Conservation (phyloP, 129 eudicot species). For the Rutidosis leptorrhynchoides region DNA sequence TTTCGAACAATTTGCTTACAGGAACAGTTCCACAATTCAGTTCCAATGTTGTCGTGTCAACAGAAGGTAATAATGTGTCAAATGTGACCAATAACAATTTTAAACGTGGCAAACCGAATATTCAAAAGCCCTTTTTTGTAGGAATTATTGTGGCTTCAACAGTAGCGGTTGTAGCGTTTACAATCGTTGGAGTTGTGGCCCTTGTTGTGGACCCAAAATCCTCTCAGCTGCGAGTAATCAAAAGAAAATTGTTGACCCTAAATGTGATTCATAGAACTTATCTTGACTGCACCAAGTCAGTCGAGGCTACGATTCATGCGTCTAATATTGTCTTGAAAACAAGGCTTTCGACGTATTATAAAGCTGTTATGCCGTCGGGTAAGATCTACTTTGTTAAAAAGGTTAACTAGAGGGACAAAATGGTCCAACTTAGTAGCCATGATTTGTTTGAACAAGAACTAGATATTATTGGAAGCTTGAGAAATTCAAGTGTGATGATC, state of each 20-base stretch:
- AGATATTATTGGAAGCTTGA: slow-evolving; percentile 56
- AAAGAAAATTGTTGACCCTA: slow-evolving; percentile 46
- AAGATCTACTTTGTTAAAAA: slow-evolving; percentile 60
- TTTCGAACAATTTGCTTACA: slow-evolving; percentile 58
- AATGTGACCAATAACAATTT: slow-evolving; percentile 5
- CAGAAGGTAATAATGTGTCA: slow-evolving; percentile 41
- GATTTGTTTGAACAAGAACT: slow-evolving; percentile 66
- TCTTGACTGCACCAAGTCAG: slow-evolving; percentile 54
- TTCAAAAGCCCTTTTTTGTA: slow-evolving; percentile 19
- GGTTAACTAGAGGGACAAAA: slow-evolving; percentile 62
- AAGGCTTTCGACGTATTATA: slow-evolving; percentile 65
- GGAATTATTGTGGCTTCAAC: slow-evolving; percentile 42
- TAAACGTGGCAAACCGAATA: neutral
- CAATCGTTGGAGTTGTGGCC: slow-evolving; percentile 32
- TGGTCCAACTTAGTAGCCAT: slow-evolving; percentile 62
- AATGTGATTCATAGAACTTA: slow-evolving; percentile 61
- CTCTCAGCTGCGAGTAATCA: slow-evolving; percentile 37
- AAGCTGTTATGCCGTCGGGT: slow-evolving; percentile 77
- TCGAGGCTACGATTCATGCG: slow-evolving; percentile 50
- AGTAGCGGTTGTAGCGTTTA: slow-evolving; percentile 36
- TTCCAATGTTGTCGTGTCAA: slow-evolving; percentile 22
- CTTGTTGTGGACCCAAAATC: slow-evolving; percentile 32
- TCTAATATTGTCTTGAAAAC: slow-evolving; percentile 45
- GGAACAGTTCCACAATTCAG: slow-evolving; percentile 49
- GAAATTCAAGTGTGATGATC: slow-evolving; percentile 74